These are phyloP conservation scores for Euphorbia celastroides DNA, from an alignment of 441 rosid species.

Conservation along the genomic window DNA sequence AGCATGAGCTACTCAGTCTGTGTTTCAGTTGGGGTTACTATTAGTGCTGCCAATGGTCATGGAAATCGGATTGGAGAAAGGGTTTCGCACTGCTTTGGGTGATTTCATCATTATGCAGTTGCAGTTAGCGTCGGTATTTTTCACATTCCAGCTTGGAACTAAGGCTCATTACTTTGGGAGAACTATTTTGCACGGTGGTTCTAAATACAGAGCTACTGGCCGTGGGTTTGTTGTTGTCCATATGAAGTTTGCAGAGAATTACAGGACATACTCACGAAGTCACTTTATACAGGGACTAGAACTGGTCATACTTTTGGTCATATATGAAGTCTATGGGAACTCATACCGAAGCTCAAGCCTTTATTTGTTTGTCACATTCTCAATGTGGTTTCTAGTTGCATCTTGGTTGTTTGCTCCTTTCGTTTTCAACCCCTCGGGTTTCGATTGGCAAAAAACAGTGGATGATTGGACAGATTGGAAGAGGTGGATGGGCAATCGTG, in stretches of 20 bases:
- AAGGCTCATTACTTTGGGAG: slow-evolving; percentile 97
- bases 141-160: slow-evolving; percentile 98
- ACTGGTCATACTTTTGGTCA: slow-evolving; percentile 87
- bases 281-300: slow-evolving; percentile 98
- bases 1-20: too few relatives aligned
- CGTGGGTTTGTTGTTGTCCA: slow-evolving; percentile 99
- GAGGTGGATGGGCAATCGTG: slow-evolving; percentile 89
- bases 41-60: slow-evolving; percentile 99
- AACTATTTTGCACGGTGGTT: slow-evolving; percentile 96
- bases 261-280: slow-evolving; percentile 93
- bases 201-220: slow-evolving; percentile 95
- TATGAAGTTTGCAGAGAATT: slow-evolving; percentile 97
- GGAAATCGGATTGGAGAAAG: slow-evolving; percentile 98
- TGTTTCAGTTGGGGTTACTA: slow-evolving; percentile 93
- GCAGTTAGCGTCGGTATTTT: slow-evolving; percentile 96
- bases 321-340: slow-evolving; percentile 83
- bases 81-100: slow-evolving; percentile 95
- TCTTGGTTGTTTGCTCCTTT: slow-evolving; percentile 99
- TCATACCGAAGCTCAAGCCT: slow-evolving; percentile 82
- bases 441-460: slow-evolving; percentile 98
- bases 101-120: slow-evolving; percentile 97
- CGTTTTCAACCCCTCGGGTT: slow-evolving; percentile 97
- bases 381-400: slow-evolving; percentile 99
- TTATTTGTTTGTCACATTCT: slow-evolving; percentile 77
- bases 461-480: slow-evolving; percentile 99